phyloP scores from a whole-genome alignment of 495 filamentous ascomycete species.

The Aspergillus leporis region DNA sequence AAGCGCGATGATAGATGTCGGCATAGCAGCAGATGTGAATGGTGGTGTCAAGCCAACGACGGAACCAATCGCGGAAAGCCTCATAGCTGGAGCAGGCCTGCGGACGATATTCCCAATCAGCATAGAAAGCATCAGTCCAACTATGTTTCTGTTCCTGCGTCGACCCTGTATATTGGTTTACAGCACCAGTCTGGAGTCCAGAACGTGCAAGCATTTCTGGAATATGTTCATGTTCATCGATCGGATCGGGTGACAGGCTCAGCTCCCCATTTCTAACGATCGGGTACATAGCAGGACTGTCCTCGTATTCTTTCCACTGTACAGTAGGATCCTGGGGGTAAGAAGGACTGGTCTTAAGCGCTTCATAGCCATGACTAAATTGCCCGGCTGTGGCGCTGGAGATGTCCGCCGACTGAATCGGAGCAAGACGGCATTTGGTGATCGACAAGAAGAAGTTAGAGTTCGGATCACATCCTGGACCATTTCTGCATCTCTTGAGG shows the following conservation, averaged over 20 bases:
- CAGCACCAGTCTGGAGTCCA: background rate
- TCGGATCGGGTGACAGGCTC: conserved; percentile 12
- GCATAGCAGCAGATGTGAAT: conserved; percentile 12
- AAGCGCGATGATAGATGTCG: conserved; percentile 33
- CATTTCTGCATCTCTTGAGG: conserved; percentile 23
- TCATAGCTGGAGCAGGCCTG: conserved; percentile 14
- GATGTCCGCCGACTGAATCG: background rate
- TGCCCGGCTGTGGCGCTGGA: too few relatives aligned
- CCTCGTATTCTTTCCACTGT: conserved; percentile 19
- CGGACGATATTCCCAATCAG: conserved; percentile 26
- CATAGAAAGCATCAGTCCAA: conserved; percentile 14
- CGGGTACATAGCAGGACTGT: conserved; percentile 18
- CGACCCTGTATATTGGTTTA: background rate
- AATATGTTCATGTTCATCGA: conserved; percentile 12
- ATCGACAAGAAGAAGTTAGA: conserved; percentile 19
- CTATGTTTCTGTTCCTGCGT: background rate
- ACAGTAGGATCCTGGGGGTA: background rate
- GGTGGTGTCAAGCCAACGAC: conserved; percentile 26
- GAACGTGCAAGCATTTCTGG: background rate
- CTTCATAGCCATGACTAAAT: background rate
- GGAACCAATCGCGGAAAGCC: conserved; percentile 18
- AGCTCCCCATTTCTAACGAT: conserved; percentile 17
- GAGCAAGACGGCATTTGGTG: conserved; percentile 10
- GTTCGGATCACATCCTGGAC: conserved; percentile 22
- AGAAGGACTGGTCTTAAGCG: background rate